Conservation (phyloP, 1,284 basidiomycete species). For the Trichosporon coremiiforme region DNA sequence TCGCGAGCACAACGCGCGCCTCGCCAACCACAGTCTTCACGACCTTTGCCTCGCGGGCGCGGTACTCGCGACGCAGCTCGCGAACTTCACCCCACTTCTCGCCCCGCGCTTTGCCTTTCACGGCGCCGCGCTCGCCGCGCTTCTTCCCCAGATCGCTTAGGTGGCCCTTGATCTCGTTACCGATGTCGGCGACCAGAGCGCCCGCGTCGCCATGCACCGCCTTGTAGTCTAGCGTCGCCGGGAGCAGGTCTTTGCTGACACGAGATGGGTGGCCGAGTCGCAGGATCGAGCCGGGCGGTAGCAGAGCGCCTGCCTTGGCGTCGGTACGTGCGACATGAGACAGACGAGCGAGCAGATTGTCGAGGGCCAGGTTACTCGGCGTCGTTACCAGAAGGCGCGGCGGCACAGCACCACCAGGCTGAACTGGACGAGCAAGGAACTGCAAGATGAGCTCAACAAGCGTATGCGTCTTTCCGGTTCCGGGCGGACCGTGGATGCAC, state of each 20-base stretch:
- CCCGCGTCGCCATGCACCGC: slow-evolving; percentile 76
- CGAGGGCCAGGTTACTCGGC: slow-evolving; percentile 59
- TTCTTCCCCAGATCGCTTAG: slow-evolving; percentile 71
- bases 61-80: slow-evolving; percentile 88
- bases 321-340: slow-evolving; percentile 32
- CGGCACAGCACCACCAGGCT: slow-evolving; percentile 46
- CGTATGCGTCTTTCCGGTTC: slow-evolving; percentile 89
- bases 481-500: slow-evolving; percentile 96
- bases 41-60: slow-evolving; percentile 80
- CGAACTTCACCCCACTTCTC: slow-evolving; percentile 90
- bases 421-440: slow-evolving; percentile 60
- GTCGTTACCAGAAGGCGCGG: slow-evolving; percentile 61
- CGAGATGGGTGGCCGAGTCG: slow-evolving; percentile 91
- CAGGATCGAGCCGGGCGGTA: slow-evolving; percentile 61
- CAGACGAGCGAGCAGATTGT: slow-evolving; percentile 84
- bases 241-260: slow-evolving; percentile 75
- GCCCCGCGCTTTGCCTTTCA: slow-evolving; percentile 68
- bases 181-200: slow-evolving; percentile 78
- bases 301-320: slow-evolving; percentile 40
- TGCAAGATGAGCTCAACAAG: slow-evolving; percentile 88
- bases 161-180: slow-evolving; percentile 73
- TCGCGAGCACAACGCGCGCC: slow-evolving; percentile 83
- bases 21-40: slow-evolving; percentile 76
- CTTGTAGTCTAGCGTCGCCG: slow-evolving; percentile 84
- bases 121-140: slow-evolving; percentile 69